Evolutionary conservation across 371 early-diverging fungal genomes (phyloP), one percentile per base, ranked within the genome.

Genomic region (Saksenaea oblongispora): DNA sequence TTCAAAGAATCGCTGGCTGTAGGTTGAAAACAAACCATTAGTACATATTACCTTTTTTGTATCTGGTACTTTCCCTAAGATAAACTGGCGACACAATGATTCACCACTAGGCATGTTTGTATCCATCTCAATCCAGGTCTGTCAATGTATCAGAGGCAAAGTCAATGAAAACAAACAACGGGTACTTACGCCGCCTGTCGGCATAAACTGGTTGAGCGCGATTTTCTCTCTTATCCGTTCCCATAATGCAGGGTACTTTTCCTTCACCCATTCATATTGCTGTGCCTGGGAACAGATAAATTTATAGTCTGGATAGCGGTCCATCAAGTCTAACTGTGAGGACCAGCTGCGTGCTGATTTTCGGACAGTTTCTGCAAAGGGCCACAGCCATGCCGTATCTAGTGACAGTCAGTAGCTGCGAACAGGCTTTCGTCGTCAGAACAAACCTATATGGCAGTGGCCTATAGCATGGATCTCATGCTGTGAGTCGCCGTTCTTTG

Each of bases 71-170:
- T 26, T 11, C 26, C 34, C 39, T 13, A 58, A 18, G 15, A 47
- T 28, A 27, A 47, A 47, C 11, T 24, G 24, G 11, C 98, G 84
- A 59, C 88, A 89, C 24, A 98, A 73, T 0, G 95, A 88, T 72
- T 98, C 98, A 3, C 98, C 97, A 41, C 92, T 89, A 7, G 97
- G 97, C 47, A 96, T 76, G 75, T 97, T 98, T 72, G 94, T 91
- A 73, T 98, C 98, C 97, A 97, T 98, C 74, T 98, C 99, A 11
- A 97, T 91, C 98, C 98, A 98, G 15, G 97, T 94, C 64, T 82
- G 70, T 54, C 34, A 17, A 8, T 26, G 53, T 26, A 35, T 24
- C 22, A 26, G 17, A 4, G 24, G 10, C 17, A 14, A 15, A 44
- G 14, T 42, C 7, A 36, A 14, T 28, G 24, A 44, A 36, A 26